These are phyloP conservation scores for Bertia moriformis DNA, from an alignment of 2,329 filamentous ascomycete genomes.

Conservation along the genomic window DNA sequence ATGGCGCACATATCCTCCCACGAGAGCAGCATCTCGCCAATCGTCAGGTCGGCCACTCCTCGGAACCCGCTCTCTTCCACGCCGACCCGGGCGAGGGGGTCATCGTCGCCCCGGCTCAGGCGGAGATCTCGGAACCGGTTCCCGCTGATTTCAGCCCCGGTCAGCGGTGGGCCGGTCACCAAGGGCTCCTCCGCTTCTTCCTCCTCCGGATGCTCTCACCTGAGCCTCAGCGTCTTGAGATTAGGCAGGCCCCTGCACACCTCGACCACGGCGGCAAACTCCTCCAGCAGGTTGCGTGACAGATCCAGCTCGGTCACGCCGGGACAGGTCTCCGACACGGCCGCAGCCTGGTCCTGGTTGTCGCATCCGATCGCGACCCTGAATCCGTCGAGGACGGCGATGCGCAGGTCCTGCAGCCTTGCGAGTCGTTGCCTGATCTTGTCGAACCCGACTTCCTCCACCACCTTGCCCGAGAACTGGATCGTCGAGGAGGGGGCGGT, in stretches of 20 bases:
- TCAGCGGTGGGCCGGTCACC: constrained; percentile 5
- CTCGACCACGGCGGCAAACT: constrained; percentile 1
- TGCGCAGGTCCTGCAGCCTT: constrained; percentile 60
- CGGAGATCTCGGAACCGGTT: constrained; percentile 46
- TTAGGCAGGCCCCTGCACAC: constrained; percentile 1
- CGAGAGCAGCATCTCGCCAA: constrained; percentile 52
- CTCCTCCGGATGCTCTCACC: not conserved
- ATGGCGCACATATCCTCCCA: constrained; percentile 50
- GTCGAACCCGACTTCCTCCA: constrained; percentile 88
- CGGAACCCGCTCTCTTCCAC: no score
- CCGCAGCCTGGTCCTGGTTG: constrained; percentile 14
- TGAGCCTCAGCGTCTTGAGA: not conserved
- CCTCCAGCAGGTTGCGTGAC: not conserved
- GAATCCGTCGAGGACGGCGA: constrained; percentile 70
- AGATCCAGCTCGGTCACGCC: not conserved
- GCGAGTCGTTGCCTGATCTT: constrained; percentile 75
- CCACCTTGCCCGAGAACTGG: no score
- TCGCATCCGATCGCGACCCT: constrained; percentile 28
- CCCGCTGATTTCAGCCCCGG: constrained; percentile 34
- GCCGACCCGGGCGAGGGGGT: constrained; percentile 15
- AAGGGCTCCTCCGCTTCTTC: no score
- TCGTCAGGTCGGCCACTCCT: constrained; percentile 44
- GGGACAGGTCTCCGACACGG: constrained; percentile 1
- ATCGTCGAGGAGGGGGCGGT: constrained; percentile 50
- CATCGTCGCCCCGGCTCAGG: constrained; percentile 17